phyloP scores from a whole-genome alignment of 441 rosid species.

The Brassica balearica region DNA sequence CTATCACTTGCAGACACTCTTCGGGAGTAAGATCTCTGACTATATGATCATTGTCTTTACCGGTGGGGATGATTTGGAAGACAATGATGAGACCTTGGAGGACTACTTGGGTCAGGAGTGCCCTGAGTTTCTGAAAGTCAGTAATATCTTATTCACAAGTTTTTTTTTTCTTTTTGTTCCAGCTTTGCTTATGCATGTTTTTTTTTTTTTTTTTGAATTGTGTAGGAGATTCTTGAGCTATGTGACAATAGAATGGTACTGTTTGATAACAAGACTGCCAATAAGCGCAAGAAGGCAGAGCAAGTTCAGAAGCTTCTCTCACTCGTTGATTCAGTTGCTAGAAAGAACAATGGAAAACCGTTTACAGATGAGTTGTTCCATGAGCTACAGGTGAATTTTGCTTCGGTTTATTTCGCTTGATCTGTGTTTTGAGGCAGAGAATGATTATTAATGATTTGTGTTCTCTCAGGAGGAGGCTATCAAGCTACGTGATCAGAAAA shows the following conservation, averaged over 20 bases:
- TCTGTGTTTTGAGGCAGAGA: conserved; percentile 25
- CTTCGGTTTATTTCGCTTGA: not conserved
- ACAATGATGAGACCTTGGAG: conserved; percentile 71
- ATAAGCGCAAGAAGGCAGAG: conserved; percentile 55
- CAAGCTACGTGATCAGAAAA: conserved; percentile 71
- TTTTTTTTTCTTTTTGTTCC: too few species aligned
- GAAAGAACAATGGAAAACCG: conserved; percentile 69
- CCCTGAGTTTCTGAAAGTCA: conserved; percentile 78
- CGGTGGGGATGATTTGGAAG: conserved; percentile 93
- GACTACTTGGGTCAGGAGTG: conserved; percentile 72
- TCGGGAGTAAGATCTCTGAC: conserved; percentile 72
- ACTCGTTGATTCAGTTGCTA: conserved; percentile 58
- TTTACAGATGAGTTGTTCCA: conserved; percentile 73
- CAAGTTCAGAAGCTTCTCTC: conserved; percentile 71
- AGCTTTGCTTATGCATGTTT: too few species aligned
- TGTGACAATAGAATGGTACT: conserved; percentile 66
- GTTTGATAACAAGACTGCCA: conserved; percentile 82
- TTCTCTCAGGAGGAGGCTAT: conserved; percentile 61
- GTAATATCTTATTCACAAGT: conserved; percentile 12
- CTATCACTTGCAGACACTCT: conserved; percentile 64
- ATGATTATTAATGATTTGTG: conserved; percentile 4
- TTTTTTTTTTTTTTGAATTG: not conserved
- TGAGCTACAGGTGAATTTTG: conserved; percentile 60
- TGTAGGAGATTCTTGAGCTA: conserved; percentile 64
- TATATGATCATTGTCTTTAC: conserved; percentile 90